These are phyloP conservation scores for Ceraceosorus bombacis DNA, from an alignment of 1,284 basidiomycete species.

Conservation along the genomic window DNA sequence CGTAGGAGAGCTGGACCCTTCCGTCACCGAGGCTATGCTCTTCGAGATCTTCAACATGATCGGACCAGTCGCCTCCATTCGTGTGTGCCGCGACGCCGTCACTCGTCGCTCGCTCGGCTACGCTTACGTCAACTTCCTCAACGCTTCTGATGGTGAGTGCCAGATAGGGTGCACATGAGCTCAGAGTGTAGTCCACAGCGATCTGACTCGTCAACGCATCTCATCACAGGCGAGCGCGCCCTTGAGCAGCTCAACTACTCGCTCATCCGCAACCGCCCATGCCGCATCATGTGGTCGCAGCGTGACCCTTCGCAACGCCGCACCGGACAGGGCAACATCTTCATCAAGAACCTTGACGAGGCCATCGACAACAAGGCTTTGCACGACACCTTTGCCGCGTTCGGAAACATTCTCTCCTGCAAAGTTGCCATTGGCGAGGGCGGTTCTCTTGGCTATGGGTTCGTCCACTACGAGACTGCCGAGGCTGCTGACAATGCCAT, in stretches of 20 bases:
- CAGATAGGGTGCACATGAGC: neutral
- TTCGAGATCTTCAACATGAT: slow-evolving; percentile 99
- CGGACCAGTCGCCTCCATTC: slow-evolving; percentile 96
- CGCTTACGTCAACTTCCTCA: slow-evolving; percentile 99
- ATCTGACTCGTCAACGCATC: too few species aligned
- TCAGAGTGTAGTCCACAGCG: neutral
- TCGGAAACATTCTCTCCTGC: slow-evolving; percentile 97
- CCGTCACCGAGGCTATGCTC: slow-evolving; percentile 97
- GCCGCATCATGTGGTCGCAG: slow-evolving; percentile 99
- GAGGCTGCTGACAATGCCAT: slow-evolving; percentile 86
- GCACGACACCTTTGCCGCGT: slow-evolving; percentile 98
- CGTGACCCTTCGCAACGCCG: slow-evolving; percentile 98
- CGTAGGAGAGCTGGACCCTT: slow-evolving; percentile 95
- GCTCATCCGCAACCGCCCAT: slow-evolving; percentile 93
- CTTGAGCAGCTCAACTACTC: slow-evolving; percentile 99
- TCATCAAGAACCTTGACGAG: slow-evolving; percentile 99
- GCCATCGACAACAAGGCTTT: slow-evolving; percentile 99
- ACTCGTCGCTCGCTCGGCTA: slow-evolving; percentile 99
- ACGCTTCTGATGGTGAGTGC: slow-evolving; percentile 71
- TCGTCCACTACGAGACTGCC: slow-evolving; percentile 96
- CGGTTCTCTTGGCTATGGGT: slow-evolving; percentile 63
- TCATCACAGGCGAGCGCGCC: slow-evolving; percentile 64
- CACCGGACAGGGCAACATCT: slow-evolving; percentile 99
- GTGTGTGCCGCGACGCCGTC: slow-evolving; percentile 98
- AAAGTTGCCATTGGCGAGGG: slow-evolving; percentile 68